Base-by-base conservation (phyloP, 441 rosid genomes). In the Aquilaria agallochum region DNA sequence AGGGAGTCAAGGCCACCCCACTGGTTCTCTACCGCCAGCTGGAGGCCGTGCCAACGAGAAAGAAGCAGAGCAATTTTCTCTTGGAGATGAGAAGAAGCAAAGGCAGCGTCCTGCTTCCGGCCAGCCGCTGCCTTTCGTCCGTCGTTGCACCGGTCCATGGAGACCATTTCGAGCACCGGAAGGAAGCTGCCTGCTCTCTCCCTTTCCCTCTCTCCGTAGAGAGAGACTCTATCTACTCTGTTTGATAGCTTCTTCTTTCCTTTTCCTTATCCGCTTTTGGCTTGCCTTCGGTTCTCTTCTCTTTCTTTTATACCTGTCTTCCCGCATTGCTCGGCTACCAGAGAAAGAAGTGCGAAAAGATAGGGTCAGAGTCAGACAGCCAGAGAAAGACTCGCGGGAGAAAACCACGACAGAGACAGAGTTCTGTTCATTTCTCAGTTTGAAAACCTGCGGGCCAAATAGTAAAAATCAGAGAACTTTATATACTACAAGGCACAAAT, bases 1-100 rank as follows among this genome's bases (percentile, higher is more conserved):
- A 77, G 76, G 54, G 93, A 88, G 69, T 90, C 91, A 0, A n/a
- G 55, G 66, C 94, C 96, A 12, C 95, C 95, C 97, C 94, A 86
- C 30, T 74, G 72, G 66, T 90, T 86, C 65, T 79, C 64, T 44
- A 90, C 76, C 9, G 95, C 97, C 85, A 88, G 73, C 60, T 90
- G 95, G 45, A 90, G 88, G 59, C 86, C 95, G 0, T 77, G 77
- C 97, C 97, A 88, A 60, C 69, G 58, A 0, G 89, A 81, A 15
- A 90, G 81, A 59, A 84, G 70, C 72, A 63, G 45, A 1, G 62
- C 50, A 9, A 87, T 81, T 34, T 58, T 79, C 66, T 79, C 78
- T 46, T 12, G 70, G 51, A 90, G 75, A 74, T 53, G 68, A 44
- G 74, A 68, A 42, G 54, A 31, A 7, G 63, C 62, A 44, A 72